A percentile compares a stretch with the other conserved stretches of the same genome.
These are phyloP conservation scores for Saksenaea oblongispora DNA, from an alignment of 371 early-diverging fungal species.

Conservation along the genomic window DNA sequence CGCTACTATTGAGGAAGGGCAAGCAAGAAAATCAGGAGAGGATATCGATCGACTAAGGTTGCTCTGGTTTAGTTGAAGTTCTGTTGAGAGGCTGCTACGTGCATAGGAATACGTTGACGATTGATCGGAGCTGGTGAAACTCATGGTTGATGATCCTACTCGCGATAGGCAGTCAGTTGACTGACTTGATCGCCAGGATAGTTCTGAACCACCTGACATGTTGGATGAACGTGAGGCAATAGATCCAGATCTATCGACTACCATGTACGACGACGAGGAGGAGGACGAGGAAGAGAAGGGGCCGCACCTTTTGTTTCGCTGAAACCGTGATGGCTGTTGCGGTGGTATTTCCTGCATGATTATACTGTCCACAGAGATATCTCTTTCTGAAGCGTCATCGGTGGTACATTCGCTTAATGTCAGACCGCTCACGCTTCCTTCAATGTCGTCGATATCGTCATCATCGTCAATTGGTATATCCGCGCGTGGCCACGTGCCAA, in stretches of 20 bases:
- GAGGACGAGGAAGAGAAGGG: not conserved
- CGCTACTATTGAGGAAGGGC: not conserved
- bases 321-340: conserved; percentile 14
- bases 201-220: conserved; percentile 27
- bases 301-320: conserved; percentile 4
- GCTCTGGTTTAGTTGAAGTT: not conserved
- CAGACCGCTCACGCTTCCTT: conserved; percentile 8
- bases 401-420: conserved; percentile 22
- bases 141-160: conserved; percentile 23
- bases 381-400: conserved; percentile 10
- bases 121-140: conserved; percentile 22
- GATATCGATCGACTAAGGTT: conserved; percentile 33
- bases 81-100: not conserved
- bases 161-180: conserved; percentile 27
- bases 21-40: conserved; percentile 25
- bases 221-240: conserved; percentile 30
- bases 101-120: not conserved
- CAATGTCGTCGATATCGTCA: conserved; percentile 34
- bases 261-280: too few relatives aligned
- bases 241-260: conserved; percentile 34
- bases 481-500: conserved; percentile 52
- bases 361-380: not conserved
- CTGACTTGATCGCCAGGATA: conserved; percentile 33
- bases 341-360: not conserved
- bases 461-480: conserved; percentile 52